Evolutionary conservation across 108 stramenopile genomes (phyloP).

Genomic region (Parietichytrium sp.): DNA sequence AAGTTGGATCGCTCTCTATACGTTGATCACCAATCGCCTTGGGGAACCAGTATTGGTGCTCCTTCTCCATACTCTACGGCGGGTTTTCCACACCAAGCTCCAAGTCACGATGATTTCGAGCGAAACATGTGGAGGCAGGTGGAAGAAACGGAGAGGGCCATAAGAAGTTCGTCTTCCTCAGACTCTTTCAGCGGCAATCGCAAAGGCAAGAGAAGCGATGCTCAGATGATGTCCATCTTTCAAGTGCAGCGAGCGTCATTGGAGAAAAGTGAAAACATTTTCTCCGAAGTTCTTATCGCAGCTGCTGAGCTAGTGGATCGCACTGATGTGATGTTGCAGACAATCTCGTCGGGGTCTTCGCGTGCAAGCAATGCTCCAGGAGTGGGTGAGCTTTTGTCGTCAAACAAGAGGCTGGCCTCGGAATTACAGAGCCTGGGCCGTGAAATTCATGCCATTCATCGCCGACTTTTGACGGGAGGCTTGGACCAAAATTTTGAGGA

Average conservation of each 20-base stretch:
- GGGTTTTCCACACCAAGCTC: neutral
- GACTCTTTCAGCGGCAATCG: no score
- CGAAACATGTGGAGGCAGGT: neutral
- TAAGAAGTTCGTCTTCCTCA: neutral
- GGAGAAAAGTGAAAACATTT: no score
- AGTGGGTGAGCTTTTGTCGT: neutral
- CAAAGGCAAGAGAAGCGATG: no score
- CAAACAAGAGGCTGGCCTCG: neutral
- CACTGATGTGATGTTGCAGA: no score
- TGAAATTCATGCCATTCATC: neutral
- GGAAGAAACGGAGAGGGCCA: slow-evolving; percentile 32
- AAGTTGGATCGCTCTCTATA: neutral
- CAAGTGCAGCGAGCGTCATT: no score
- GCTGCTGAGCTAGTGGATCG: no score
- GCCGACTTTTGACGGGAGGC: neutral
- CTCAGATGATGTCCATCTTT: no score
- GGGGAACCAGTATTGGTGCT: no score
- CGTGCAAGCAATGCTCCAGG: no score
- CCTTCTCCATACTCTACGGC: no score
- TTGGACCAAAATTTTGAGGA: neutral
- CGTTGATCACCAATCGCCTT: neutral
- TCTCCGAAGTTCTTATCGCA: no score
- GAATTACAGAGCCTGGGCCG: neutral
- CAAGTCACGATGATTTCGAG: slow-evolving; percentile 29
- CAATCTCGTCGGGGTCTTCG: no score